Percentiles rank a stretch among this genome's conserved stretches.
Evolutionary conservation across 176 grass and related monocot genomes (phyloP).

Genomic region (Alopecurus myosuroides): DNA sequence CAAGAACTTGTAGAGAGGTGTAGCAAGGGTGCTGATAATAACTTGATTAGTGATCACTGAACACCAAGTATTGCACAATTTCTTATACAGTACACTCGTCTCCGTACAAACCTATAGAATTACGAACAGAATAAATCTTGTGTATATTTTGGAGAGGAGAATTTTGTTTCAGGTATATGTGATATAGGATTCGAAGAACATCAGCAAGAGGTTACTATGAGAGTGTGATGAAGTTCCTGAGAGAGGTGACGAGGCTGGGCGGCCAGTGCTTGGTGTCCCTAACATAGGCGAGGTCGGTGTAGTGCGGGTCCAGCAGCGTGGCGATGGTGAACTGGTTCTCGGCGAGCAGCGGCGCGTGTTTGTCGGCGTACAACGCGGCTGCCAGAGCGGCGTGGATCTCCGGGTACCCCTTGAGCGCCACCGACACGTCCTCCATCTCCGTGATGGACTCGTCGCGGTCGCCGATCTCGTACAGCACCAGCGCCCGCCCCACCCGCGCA

Average conservation of each 20-base stretch:
- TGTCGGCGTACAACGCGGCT: constrained; percentile 89
- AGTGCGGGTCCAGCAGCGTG: constrained; percentile 93
- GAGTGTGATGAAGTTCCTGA: constrained; percentile 79
- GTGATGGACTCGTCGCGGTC: constrained; percentile 89
- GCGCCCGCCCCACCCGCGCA: constrained; percentile 83
- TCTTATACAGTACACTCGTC: not conserved
- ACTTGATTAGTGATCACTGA: not conserved
- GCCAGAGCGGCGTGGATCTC: constrained; percentile 97
- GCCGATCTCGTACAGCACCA: constrained; percentile 90
- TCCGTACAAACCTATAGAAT: not conserved
- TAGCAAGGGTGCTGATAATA: not conserved
- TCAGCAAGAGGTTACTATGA: constrained; percentile 27
- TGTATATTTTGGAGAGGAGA: not conserved
- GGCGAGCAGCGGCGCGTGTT: constrained; percentile 75
- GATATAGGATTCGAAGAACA: not conserved
- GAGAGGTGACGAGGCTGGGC: constrained; percentile 70
- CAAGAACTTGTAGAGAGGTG: not conserved
- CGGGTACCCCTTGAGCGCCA: constrained; percentile 95
- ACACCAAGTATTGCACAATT: not conserved
- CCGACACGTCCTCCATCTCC: constrained; percentile 97
- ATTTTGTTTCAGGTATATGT: not conserved
- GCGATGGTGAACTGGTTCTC: constrained; percentile 97
- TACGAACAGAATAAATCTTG: not conserved
- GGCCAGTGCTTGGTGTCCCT: constrained; percentile 95
- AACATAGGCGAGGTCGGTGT: constrained; percentile 88